A percentile compares a stretch with the other conserved stretches of the same genome.
Conservation (phyloP, 2,329 filamentous ascomycete genomes). For the Trichoderma cornu-damae region DNA sequence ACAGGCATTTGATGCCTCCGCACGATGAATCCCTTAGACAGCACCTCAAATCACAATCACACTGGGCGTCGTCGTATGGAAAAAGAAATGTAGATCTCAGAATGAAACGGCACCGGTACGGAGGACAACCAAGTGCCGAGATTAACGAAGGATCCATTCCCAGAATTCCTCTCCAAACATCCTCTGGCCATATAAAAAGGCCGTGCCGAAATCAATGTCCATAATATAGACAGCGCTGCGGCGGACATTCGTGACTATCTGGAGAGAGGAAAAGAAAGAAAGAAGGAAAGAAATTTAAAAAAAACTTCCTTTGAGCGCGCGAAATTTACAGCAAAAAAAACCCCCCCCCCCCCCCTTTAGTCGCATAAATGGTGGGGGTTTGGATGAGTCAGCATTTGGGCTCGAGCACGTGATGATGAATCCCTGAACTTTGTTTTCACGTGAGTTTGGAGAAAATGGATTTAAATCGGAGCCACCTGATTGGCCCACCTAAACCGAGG, state of each 20-base stretch:
- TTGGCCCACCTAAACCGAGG: conserved; percentile 43
- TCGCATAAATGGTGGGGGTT: too few species aligned
- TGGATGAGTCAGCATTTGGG: conserved; percentile 2
- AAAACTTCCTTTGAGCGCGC: neutral
- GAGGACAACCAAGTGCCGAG: conserved; percentile 44
- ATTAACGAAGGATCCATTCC: conserved; percentile 52
- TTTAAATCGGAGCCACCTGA: conserved; percentile 33
- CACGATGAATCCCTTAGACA: neutral
- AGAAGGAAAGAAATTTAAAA: conserved; percentile 8
- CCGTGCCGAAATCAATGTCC: conserved; percentile 32
- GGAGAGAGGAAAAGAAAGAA: conserved; percentile 35
- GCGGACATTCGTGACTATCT: conserved; percentile 50
- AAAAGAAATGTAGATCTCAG: conserved; percentile 50
- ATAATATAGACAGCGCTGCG: conserved; percentile 30
- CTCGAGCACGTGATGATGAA: neutral
- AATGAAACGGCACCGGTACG: conserved; percentile 54
- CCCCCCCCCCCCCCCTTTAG: too few species aligned
- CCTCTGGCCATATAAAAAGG: conserved; percentile 35
- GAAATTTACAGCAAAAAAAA: conserved; percentile 1
- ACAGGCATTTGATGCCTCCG: neutral
- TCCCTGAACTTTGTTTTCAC: conserved; percentile 23
- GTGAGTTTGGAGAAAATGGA: conserved; percentile 34
- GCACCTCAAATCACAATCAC: neutral
- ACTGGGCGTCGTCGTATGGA: too few species aligned
- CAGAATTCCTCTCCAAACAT: conserved; percentile 42